These are phyloP conservation scores for Pichia sp. DNA, from an alignment of 1,139 yeast genomes.

Conservation along the genomic window DNA sequence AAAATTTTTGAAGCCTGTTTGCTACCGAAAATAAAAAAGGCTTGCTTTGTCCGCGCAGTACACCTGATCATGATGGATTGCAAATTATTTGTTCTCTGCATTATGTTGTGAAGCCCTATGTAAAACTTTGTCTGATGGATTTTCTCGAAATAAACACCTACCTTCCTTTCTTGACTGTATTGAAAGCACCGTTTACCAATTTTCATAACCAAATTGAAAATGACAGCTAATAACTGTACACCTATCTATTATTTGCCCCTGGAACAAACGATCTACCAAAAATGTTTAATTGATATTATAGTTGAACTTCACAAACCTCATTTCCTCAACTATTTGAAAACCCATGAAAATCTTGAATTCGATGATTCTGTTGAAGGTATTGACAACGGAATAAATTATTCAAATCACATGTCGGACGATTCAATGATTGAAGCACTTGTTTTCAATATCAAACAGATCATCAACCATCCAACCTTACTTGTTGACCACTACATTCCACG, in stretches of 20 bases:
- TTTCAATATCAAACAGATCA: conserved; percentile 43
- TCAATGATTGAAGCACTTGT: conserved; percentile 37
- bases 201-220: too few species aligned
- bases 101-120: too few species aligned
- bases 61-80: too few species aligned
- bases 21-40: too few species aligned
- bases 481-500: conserved; percentile 74
- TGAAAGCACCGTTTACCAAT: too few species aligned
- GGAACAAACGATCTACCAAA: conserved; percentile 46
- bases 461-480: conserved; percentile 59
- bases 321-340: conserved; percentile 23
- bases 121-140: too few species aligned
- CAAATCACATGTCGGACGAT: conserved; percentile 22
- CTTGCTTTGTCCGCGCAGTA: too few species aligned
- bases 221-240: background rate
- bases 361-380: background rate
- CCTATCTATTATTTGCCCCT: conserved; percentile 48
- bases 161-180: too few species aligned
- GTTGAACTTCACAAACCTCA: conserved; percentile 41
- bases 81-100: too few species aligned
- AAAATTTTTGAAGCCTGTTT: too few species aligned
- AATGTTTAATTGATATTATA: conserved; percentile 46
- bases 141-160: too few species aligned
- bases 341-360: conserved; percentile 4
- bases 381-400: conserved; percentile 9